Base-by-base conservation (phyloP, 2,329 filamentous ascomycete species). In the Zymoseptoria passerinii region DNA sequence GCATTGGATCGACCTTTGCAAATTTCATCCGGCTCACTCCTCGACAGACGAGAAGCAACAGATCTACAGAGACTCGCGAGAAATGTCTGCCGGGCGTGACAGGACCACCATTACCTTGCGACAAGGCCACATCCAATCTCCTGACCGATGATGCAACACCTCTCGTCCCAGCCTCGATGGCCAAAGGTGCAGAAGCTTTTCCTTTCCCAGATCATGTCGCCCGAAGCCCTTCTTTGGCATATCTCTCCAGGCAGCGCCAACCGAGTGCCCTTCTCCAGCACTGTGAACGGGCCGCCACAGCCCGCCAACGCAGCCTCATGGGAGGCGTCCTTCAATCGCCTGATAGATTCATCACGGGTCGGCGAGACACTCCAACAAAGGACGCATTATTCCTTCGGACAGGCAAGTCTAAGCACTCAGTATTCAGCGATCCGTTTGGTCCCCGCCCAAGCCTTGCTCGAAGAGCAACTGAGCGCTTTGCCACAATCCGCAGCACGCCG, bases 321-420 rank as follows among this genome's bases (percentile, higher is more conserved):
- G 59, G 50, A 50, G 60, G 53, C 10, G 57, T 59, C 48, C 63
- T 64, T 40, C 70, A 63, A 28, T 77, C 75, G 9, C 79, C 79
- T 20, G 84, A 87, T 69, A 78, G 85, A 28, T 87, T 86, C 67
- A 78, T 87, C 50, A 76, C 81, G 29, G 67, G 67, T 52, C 65
- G 69, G 10, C 29, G 57, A 18, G 57, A 52, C 10, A 69, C 66
- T 19, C 68, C 69, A 18, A 67, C 65, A 9, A 70, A 70, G 52
- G 64, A 70, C 48, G 51, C 52, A 3, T 57, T 68, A 10, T 48
- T 67, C 9, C 52, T 65, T 2, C 50, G 52, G 1, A 59, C 53
- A 40, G 27, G 28, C 28, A 23, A 8, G 10, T 18, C 48, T 5
- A 57, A 50, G 18, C 48, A 35, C 9, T 48, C 55, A 6, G 40